Evolutionary conservation across 345 rosid genomes (phyloP).

Genomic region (Populus ilicifolia): DNA sequence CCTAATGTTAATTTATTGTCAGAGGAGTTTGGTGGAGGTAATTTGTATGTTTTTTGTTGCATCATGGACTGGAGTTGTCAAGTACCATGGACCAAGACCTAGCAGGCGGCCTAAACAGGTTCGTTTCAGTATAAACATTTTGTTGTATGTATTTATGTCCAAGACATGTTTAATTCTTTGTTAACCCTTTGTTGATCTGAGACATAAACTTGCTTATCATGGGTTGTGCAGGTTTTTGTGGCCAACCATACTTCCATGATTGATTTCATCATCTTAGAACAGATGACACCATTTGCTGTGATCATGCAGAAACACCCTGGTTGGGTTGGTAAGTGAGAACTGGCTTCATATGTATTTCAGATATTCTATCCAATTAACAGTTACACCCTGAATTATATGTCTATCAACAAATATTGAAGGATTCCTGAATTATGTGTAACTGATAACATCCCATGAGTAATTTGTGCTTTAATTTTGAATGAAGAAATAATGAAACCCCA

Average conservation of each 20-base stretch:
- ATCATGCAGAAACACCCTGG: conserved; percentile 99
- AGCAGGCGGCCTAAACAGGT: conserved; percentile 97
- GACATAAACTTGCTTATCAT: conserved; percentile 6
- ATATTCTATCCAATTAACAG: not conserved
- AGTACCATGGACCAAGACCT: conserved; percentile 95
- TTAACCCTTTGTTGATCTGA: not conserved
- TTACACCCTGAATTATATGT: not conserved
- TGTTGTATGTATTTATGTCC: not conserved
- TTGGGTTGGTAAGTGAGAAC: conserved; percentile 87
- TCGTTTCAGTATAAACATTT: not conserved
- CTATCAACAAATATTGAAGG: not conserved
- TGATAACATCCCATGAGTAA: not conserved
- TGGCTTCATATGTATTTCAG: not conserved
- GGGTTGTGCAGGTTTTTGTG: conserved; percentile 70
- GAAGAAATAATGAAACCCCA: not conserved
- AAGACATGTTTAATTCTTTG: not conserved
- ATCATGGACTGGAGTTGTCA: conserved; percentile 98
- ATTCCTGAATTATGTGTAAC: not conserved
- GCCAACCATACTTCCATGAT: conserved; percentile 99
- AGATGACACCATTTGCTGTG: conserved; percentile 97
- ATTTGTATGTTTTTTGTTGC: conserved; percentile 99
- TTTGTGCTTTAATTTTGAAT: not conserved
- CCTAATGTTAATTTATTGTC: conserved; percentile 20
- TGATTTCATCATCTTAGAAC: conserved; percentile 90
- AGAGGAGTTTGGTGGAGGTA: conserved; percentile 95